Base-by-base conservation (phyloP, 139 green algal species). In the Chlamydomonas schloesseri region DNA sequence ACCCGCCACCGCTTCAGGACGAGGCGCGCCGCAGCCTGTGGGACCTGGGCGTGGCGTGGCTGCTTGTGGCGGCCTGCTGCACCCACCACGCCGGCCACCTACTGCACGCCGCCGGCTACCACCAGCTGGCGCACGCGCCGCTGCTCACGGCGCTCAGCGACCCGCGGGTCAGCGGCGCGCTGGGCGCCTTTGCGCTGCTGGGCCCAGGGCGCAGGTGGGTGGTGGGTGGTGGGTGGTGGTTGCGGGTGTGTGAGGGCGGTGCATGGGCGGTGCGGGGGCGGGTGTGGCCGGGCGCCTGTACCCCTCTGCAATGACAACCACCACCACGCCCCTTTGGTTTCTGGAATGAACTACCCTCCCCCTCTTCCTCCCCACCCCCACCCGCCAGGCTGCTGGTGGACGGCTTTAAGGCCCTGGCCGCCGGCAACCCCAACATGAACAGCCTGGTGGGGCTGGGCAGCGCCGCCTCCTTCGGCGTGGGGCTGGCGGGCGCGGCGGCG, bases 351-450 rank as follows among this genome's bases (percentile, higher is more conserved):
- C n/a, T n/a, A n/a, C n/a, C n/a, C n/a, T n/a, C n/a, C n/a, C n/a
- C n/a, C n/a, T n/a, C n/a, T n/a, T n/a, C n/a, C n/a, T n/a, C n/a
- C n/a, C n/a, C n/a, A n/a, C n/a, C 9, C 65, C 37, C 15, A 0
- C 50, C 79, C 46, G 31, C 9, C 47, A 93, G 88, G 73, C 81
- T 97, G 53, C 42, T 99, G 26, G 28, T 91, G 0, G 94, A 98
- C 71, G 97, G 97, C 37, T 91, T 94, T 50, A 71, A 80, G 4
- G 91, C 93, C 0, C 88, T 99, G 33, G 73, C 47, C 37, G 62
- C 79, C 0, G 93, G 93, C 71, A 87, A 89, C 33, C 96, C 97
- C 62, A 98, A 98, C 93, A 99, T 99, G 97, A 98, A 99, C 92
- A 95, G 89, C 34, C 88, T 99, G 24, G 96, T 99, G 33, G 94